Evolutionary conservation across 2,329 filamentous ascomycete genomes (phyloP).

Genomic region (Tetracladium maxilliforme): DNA sequence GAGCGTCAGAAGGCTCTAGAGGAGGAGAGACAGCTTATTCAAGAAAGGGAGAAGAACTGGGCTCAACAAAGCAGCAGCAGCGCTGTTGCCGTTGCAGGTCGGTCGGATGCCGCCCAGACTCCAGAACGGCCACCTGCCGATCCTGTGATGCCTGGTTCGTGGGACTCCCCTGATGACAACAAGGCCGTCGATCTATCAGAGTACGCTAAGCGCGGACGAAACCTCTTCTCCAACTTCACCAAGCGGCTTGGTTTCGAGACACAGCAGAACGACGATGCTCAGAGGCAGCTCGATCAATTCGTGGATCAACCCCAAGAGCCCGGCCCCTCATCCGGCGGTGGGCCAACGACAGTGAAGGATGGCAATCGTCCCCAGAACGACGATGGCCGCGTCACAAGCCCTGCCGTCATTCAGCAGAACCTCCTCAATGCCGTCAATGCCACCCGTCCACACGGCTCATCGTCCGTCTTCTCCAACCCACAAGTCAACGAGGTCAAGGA

Average conservation of each 20-base stretch:
- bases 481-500: conserved; percentile 63
- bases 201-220: too few relatives aligned
- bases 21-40: conserved; percentile 54
- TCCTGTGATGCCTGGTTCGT: conserved; percentile 3
- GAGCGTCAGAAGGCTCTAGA: conserved; percentile 62
- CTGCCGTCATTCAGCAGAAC: conserved; percentile 49
- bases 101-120: conserved; percentile 2
- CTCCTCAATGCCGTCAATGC: conserved; percentile 66
- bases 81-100: conserved; percentile 1
- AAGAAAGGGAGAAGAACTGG: conserved; percentile 38
- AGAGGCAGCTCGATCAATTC: conserved; percentile 28
- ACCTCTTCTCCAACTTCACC: conserved; percentile 39
- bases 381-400: conserved; percentile 40
- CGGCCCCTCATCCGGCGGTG: background rate
- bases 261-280: conserved; percentile 22
- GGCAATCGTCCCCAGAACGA: conserved; percentile 23
- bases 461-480: conserved; percentile 57
- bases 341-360: background rate
- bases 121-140: too few relatives aligned
- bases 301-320: conserved; percentile 11
- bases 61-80: conserved; percentile 7
- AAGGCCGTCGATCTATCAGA: too few relatives aligned
- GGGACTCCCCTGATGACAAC: conserved; percentile 1
- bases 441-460: conserved; percentile 62
- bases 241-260: conserved; percentile 54